Percentiles rank a stretch among this genome's conserved stretches.
These are phyloP conservation scores for Pseudomassariella vexata DNA, from an alignment of 2,329 filamentous ascomycete genomes.

Conservation along the genomic window DNA sequence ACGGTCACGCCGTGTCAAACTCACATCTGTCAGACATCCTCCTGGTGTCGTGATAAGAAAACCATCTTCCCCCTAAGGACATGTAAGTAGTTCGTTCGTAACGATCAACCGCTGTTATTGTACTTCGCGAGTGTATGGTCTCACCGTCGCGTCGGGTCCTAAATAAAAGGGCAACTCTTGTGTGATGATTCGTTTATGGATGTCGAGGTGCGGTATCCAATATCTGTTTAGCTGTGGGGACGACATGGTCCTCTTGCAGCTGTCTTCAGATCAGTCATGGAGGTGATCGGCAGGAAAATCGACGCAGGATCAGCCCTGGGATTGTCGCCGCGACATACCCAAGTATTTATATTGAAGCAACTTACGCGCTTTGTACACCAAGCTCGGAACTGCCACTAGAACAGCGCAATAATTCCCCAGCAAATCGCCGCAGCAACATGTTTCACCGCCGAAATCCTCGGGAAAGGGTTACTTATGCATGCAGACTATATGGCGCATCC, in stretches of 20 bases:
- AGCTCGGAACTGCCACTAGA: neutral
- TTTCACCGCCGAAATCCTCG: constrained; percentile 5
- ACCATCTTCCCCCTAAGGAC: constrained; percentile 51
- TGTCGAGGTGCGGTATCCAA: constrained; percentile 55
- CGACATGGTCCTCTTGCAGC: too few species aligned
- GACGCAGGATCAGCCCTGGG: neutral
- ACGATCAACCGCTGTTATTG: constrained; percentile 15
- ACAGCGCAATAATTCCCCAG: neutral
- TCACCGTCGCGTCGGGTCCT: constrained; percentile 51
- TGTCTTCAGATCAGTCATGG: neutral
- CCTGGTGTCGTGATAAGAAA: constrained; percentile 55
- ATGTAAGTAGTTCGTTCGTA: constrained; percentile 16
- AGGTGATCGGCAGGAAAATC: neutral
- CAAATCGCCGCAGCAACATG: neutral
- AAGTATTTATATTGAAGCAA: neutral
- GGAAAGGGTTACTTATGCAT: constrained; percentile 1
- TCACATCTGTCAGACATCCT: constrained; percentile 53
- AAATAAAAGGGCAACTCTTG: constrained; percentile 53
- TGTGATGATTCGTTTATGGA: constrained; percentile 55
- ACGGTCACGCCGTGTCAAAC: constrained; percentile 14
- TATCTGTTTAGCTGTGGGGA: constrained; percentile 47
- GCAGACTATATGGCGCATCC: constrained; percentile 3
- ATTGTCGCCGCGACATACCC: neutral
- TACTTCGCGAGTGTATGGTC: constrained; percentile 52
- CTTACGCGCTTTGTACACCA: neutral